Percentiles rank a stretch among this genome's conserved stretches.
Conservation (phyloP, 768 basidiomycete species). For the Hebeloma cylindrosporum region DNA sequence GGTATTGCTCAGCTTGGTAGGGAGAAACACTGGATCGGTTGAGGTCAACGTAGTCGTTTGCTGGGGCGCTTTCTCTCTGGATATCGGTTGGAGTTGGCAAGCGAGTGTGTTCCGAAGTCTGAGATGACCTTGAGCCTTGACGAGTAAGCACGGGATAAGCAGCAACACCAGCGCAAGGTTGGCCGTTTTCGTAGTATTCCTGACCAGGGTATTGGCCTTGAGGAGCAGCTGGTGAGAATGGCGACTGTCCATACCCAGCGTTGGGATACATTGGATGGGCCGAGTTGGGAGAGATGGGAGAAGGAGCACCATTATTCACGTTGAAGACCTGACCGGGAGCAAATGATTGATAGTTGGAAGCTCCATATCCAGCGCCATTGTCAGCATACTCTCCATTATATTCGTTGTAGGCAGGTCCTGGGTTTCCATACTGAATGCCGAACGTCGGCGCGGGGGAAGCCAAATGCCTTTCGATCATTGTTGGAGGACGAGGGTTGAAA, state of each 20-base stretch:
- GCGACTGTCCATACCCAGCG: conserved; percentile 14
- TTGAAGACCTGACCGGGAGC: conserved; percentile 36
- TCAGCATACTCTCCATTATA: conserved; percentile 18
- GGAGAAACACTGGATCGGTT: conserved; percentile 70
- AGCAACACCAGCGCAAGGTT: conserved; percentile 9
- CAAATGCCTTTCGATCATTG: conserved; percentile 57
- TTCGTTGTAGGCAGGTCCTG: conserved; percentile 19
- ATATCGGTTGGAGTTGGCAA: not conserved
- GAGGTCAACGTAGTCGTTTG: conserved; percentile 61
- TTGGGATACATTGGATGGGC: conserved; percentile 19
- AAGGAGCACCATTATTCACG: conserved; percentile 17
- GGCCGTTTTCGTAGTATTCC: conserved; percentile 20
- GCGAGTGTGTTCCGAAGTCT: conserved; percentile 5
- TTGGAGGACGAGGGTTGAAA: conserved; percentile 59
- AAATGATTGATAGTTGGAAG: conserved; percentile 29
- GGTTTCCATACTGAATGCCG: conserved; percentile 31
- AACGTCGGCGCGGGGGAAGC: conserved; percentile 35
- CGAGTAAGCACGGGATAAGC: conserved; percentile 22
- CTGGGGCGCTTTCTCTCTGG: conserved; percentile 19
- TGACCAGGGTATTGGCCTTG: conserved; percentile 12
- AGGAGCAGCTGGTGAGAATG: conserved; percentile 19
- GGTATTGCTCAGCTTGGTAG: conserved; percentile 74
- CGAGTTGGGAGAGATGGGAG: conserved; percentile 12
- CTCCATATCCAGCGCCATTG: conserved; percentile 20
- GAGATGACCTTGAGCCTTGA: conserved; percentile 12